Base-by-base conservation (phyloP, 2,329 filamentous ascomycete genomes). In the Beauveria scarabaeidicola region DNA sequence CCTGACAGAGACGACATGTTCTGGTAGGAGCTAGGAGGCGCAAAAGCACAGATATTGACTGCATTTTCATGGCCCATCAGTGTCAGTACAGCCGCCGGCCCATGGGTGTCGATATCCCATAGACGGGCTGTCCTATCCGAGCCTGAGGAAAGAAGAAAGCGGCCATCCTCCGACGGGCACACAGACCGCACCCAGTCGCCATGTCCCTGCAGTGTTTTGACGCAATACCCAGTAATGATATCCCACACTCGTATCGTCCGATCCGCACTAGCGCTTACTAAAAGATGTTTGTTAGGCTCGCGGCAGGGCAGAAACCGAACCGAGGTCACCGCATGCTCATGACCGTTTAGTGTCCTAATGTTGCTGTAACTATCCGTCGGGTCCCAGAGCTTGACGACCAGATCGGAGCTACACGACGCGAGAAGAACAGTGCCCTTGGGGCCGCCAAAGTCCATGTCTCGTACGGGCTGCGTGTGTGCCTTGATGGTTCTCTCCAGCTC, bases 301-400 rank as follows among this genome's bases (percentile, higher is more conserved):
- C 87, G 17, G 27, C 17, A 91, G 2, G 91, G 91, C 43, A 96
- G 87, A 71, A 97, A 97, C 11, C 91, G 86, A 38, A 97, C 86
- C 3, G 90, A 87, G 65, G 89, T 93, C 58, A 97, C 89, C 64
- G 88, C 93, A 72, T 97, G 92, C 67, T 97, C 92, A 73, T 97
- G 92, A 6, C 93, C 92, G 0, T 89, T 88, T 21, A 97, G 78
- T 1, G 92, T 97, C 57, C 91, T 84, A 60, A 96, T 96, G 69
- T 96, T 96, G 73, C 96, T 95, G 77, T 97, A 97, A 61, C 94
- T 90, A 69, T 96, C 88, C 47, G 85, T 83, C 1, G 93, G 92
- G 66, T 97, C 91, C 92, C 93, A 97, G 27, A 97, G 78, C 73
- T 96, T 96, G 74, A 97, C 96, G 3, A 91, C 95, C 47, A 96